A percentile compares a stretch with the other conserved stretches of the same genome.
These are phyloP conservation scores for Metschnikowia kofuensis DNA, from an alignment of 805 yeast species.

Conservation along the genomic window DNA sequence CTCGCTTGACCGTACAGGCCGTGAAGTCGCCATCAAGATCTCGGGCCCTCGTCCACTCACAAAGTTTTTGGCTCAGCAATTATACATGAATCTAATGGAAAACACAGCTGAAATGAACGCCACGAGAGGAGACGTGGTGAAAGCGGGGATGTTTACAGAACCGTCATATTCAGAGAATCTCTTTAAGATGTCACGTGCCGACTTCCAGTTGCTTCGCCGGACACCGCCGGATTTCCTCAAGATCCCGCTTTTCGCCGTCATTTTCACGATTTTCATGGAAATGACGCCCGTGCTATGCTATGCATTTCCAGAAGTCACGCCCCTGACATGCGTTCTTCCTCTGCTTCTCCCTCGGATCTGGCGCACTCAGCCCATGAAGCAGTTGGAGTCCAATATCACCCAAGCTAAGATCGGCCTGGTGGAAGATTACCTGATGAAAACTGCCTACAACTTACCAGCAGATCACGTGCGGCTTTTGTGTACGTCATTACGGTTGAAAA, in stretches of 20 bases:
- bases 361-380: slow-evolving; percentile 18
- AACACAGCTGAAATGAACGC: slow-evolving; percentile 21
- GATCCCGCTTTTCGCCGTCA: slow-evolving; percentile 50
- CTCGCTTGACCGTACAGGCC: slow-evolving; percentile 22
- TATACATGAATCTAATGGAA: slow-evolving; percentile 39
- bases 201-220: slow-evolving; percentile 50
- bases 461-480: slow-evolving; percentile 37
- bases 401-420: slow-evolving; percentile 3
- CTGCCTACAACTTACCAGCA: slow-evolving; percentile 46
- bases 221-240: slow-evolving; percentile 49
- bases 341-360: slow-evolving; percentile 37
- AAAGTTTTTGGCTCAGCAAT: slow-evolving; percentile 31
- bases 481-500: slow-evolving; percentile 34
- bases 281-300: slow-evolving; percentile 52
- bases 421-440: slow-evolving; percentile 32
- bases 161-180: slow-evolving; percentile 15
- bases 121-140: slow-evolving; percentile 20
- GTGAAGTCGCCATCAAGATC: slow-evolving; percentile 24
- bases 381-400: not conserved
- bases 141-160: slow-evolving; percentile 9
- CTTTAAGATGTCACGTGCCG: slow-evolving; percentile 44
- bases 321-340: slow-evolving; percentile 58
- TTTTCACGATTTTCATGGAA: slow-evolving; percentile 51
- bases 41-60: slow-evolving; percentile 36
- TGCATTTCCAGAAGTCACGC: slow-evolving; percentile 52